Conservation (phyloP, 1,284 basidiomycete species). For the Heterobasidion parviporum region DNA sequence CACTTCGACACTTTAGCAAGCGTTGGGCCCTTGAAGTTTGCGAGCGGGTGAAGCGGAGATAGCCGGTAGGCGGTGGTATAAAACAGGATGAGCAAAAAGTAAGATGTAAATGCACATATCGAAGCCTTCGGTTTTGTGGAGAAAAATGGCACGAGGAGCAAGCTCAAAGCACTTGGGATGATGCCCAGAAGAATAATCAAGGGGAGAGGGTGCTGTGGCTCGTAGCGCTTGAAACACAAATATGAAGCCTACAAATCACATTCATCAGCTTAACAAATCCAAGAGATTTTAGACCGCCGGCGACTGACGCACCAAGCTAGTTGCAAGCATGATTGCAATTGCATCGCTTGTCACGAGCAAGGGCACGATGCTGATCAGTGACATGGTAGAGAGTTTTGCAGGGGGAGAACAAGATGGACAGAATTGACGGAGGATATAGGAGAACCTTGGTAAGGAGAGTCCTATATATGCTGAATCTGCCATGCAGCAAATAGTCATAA, state of each 20-base stretch:
- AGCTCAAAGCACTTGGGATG: conserved; percentile 4
- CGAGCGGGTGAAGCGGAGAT: conserved; percentile 15
- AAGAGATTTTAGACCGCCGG: too few relatives aligned
- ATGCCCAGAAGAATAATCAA: conserved; percentile 7
- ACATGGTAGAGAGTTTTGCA: too few relatives aligned
- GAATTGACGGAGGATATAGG: too few relatives aligned
- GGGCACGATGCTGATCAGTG: too few relatives aligned
- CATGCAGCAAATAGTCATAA: too few relatives aligned
- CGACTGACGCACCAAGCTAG: too few relatives aligned
- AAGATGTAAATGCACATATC: neutral
- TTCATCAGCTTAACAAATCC: neutral
- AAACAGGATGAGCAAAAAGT: conserved; percentile 1
- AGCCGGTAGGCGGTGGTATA: conserved; percentile 11
- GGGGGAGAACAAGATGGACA: too few relatives aligned
- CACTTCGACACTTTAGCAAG: conserved; percentile 9
- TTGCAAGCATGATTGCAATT: too few relatives aligned
- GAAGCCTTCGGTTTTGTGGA: neutral
- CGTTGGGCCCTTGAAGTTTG: conserved; percentile 11
- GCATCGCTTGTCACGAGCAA: too few relatives aligned
- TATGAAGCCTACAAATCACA: conserved; percentile 9
- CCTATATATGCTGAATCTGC: too few relatives aligned
- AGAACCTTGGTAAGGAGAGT: too few relatives aligned
- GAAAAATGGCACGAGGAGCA: neutral
- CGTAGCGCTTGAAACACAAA: conserved; percentile 12
- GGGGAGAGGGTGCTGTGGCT: conserved; percentile 6